Base-by-base conservation (phyloP, 805 yeast species). In the Lachancea cidri region DNA sequence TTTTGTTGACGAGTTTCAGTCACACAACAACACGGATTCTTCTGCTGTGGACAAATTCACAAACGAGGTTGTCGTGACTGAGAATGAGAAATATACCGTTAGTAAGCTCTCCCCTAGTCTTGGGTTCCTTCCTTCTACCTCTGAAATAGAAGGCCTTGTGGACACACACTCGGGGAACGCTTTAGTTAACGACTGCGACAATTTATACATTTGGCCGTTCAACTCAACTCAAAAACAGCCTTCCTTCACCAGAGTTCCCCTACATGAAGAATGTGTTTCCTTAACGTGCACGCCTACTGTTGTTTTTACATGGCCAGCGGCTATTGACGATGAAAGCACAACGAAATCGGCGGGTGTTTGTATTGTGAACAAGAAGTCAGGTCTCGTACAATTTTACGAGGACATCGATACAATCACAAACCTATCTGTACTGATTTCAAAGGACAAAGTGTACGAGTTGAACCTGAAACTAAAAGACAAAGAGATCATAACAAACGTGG, bases 151-250 rank as follows among this genome's bases (percentile, higher is more conserved):
- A 44, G 83, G 78, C 1, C 64, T 65, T 46, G 49, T 76, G 5
- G 82, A 79, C 52, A 62, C 69, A 31, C 50, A 49, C 14, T 68
- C 81, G 8, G 67, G 66, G 30, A 73, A 67, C 53, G 78, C 82
- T 0, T 59, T 79, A 20, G 67, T 73, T 3, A 62, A 76, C 4
- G 70, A 76, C 13, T 69, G 66, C n/a, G 62, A 70, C 17, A 66
- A 76, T 27, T 70, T 83, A 16, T 71, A 75, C 51, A 80, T 81
- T 4, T 88, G 95, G 89, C 69, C 74, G 40, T 83, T 81, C 55
- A 67, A 70, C 40, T 74, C 87, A 1, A 73, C 74, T 9, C 86
- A 84, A 49, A 66, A 69, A 22, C 61, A 71, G 1, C 87, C 93
- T 3, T 45, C 47, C 9, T 48, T 50, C 20, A 45, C 46, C 15